Conservation (phyloP, 495 filamentous ascomycete genomes). For the Tuber calosporum region DNA sequence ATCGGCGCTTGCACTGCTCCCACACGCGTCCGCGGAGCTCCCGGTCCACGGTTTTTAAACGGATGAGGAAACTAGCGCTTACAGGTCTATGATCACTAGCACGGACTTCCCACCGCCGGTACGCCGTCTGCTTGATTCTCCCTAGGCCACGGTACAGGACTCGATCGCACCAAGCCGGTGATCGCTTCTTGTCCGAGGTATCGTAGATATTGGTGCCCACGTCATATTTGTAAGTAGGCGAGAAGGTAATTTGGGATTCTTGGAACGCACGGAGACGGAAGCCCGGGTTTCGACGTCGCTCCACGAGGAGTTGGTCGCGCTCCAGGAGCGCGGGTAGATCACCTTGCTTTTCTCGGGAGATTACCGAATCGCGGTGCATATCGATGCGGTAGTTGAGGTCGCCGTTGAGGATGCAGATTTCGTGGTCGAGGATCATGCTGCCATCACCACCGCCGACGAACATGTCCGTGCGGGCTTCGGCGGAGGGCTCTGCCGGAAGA, state of each 20-base stretch:
- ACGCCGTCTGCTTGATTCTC: slow-evolving; percentile 77
- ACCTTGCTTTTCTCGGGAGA: slow-evolving; percentile 67
- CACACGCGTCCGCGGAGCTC: slow-evolving; percentile 57
- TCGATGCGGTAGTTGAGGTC: slow-evolving; percentile 98
- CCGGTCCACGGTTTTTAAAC: slow-evolving; percentile 68
- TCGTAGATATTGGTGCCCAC: slow-evolving; percentile 92
- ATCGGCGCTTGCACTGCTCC: slow-evolving; percentile 64
- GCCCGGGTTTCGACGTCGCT: slow-evolving; percentile 73
- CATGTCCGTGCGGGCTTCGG: slow-evolving; percentile 57
- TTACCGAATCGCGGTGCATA: slow-evolving; percentile 83
- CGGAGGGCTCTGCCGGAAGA: slow-evolving; percentile 60
- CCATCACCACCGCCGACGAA: slow-evolving; percentile 89
- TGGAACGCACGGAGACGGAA: slow-evolving; percentile 81
- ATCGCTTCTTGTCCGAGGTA: slow-evolving; percentile 83
- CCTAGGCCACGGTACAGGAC: slow-evolving; percentile 77
- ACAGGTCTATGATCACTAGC: slow-evolving; percentile 92
- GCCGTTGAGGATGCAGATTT: slow-evolving; percentile 90
- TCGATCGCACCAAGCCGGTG: slow-evolving; percentile 96
- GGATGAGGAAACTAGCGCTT: slow-evolving; percentile 69
- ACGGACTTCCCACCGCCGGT: slow-evolving; percentile 77
- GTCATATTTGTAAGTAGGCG: slow-evolving; percentile 97
- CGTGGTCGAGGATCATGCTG: slow-evolving; percentile 92
- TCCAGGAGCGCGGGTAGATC: slow-evolving; percentile 89
- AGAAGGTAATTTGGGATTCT: slow-evolving; percentile 79
- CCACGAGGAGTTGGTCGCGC: slow-evolving; percentile 84